A percentile compares a stretch with the other conserved stretches of the same genome.
Conservation (phyloP, 805 yeast genomes). For the Wickerhamiella cacticola region DNA sequence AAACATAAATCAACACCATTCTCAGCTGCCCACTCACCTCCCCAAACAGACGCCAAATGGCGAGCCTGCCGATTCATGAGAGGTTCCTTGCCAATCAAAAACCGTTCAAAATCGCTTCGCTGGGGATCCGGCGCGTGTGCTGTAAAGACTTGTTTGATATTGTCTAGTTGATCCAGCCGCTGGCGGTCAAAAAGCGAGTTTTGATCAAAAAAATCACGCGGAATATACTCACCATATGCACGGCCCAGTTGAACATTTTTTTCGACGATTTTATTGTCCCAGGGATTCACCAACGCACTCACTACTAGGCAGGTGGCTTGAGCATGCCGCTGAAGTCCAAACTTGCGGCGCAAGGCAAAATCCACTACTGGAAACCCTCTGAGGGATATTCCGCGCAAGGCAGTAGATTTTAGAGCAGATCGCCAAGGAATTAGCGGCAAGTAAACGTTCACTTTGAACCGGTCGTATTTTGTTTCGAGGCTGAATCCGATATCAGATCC, state of each 20-base stretch:
- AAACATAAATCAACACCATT: slow-evolving; percentile 8
- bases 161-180: background rate
- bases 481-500: slow-evolving; percentile 1
- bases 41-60: slow-evolving; percentile 8
- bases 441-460: slow-evolving; percentile 4
- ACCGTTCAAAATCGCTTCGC: slow-evolving; percentile 1
- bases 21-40: slow-evolving; percentile 7
- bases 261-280: slow-evolving; percentile 4
- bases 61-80: slow-evolving; percentile 7
- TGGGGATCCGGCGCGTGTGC: background rate
- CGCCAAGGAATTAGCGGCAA: slow-evolving; percentile 8
- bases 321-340: background rate
- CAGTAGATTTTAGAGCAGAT: background rate
- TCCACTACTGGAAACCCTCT: slow-evolving; percentile 1
- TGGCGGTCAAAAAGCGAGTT: background rate
- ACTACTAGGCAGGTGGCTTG: background rate
- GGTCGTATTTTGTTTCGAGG: slow-evolving; percentile 4
- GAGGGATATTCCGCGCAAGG: background rate
- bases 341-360: background rate
- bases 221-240: background rate
- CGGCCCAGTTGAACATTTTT: background rate
- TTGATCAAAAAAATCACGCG: background rate
- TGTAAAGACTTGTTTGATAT: background rate
- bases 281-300: slow-evolving; percentile 7
- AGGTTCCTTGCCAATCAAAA: background rate